These are phyloP conservation scores for Aspergillus luchuensis DNA, from an alignment of 2,329 filamentous ascomycete species.

Conservation along the genomic window DNA sequence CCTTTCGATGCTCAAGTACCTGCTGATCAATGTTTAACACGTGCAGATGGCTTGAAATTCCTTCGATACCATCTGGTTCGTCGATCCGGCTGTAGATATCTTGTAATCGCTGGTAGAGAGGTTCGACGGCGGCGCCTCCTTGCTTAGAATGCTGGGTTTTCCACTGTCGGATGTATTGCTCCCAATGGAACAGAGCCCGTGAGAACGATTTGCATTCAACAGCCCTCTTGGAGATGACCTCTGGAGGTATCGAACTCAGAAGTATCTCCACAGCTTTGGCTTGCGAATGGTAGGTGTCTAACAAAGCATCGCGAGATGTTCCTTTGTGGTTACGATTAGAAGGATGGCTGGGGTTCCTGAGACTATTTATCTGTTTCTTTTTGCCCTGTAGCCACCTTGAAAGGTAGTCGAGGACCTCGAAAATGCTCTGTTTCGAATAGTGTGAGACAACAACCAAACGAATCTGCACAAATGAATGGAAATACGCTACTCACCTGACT, in stretches of 20 bases:
- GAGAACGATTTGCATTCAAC: conserved; percentile 94
- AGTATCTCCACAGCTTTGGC: conserved; percentile 71
- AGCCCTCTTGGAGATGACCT: conserved; percentile 76
- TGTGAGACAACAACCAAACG: not conserved
- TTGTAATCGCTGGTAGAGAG: conserved; percentile 76
- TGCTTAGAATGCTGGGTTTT: conserved; percentile 49
- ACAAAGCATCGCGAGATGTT: conserved; percentile 27
- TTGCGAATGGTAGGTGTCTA: conserved; percentile 41
- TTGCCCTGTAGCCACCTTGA: conserved; percentile 87
- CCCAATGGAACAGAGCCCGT: conserved; percentile 88
- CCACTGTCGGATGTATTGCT: conserved; percentile 76
- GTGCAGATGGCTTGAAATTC: conserved; percentile 83
- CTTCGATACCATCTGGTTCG: conserved; percentile 93
- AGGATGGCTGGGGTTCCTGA: conserved; percentile 31
- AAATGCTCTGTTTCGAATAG: conserved; percentile 66
- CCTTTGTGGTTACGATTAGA: conserved; percentile 34
- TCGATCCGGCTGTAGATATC: conserved; percentile 97
- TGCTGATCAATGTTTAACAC: conserved; percentile 92
- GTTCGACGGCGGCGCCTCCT: conserved; percentile 57
- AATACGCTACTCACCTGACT: conserved; percentile 68
- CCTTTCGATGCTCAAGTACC: conserved; percentile 87
- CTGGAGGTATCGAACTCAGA: conserved; percentile 67
- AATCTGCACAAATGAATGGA: not conserved
- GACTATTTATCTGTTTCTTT: conserved; percentile 52
- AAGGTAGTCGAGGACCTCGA: conserved; percentile 86